Evolutionary conservation across 768 basidiomycete species (phyloP).

Genomic region (Kondoa malvinella): DNA sequence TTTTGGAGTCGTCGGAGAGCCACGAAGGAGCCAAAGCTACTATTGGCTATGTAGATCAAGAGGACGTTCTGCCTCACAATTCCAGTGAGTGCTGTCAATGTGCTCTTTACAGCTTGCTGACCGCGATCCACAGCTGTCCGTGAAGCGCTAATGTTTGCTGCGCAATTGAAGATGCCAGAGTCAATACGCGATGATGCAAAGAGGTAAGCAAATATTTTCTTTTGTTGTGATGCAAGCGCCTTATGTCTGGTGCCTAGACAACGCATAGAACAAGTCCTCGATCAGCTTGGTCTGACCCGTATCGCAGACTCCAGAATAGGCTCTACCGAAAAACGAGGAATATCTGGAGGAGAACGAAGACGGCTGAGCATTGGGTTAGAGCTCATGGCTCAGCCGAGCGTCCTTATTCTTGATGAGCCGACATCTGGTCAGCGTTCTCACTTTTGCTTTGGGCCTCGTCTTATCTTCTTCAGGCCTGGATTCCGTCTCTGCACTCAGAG

Average conservation of each 20-base stretch:
- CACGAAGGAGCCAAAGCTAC: conserved; percentile 34
- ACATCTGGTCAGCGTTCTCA: conserved; percentile 27
- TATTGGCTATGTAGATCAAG: conserved; percentile 61
- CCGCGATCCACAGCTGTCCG: conserved; percentile 46
- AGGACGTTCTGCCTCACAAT: conserved; percentile 23
- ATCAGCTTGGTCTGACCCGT: conserved; percentile 56
- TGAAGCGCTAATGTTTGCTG: conserved; percentile 70
- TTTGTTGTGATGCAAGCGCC: neutral
- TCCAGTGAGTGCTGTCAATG: conserved; percentile 6
- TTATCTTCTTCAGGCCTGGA: conserved; percentile 52
- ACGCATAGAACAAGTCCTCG: conserved; percentile 47
- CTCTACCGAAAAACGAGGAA: conserved; percentile 56
- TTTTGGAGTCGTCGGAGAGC: neutral
- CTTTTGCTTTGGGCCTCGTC: neutral
- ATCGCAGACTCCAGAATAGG: conserved; percentile 59
- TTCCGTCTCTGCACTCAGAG: conserved; percentile 65
- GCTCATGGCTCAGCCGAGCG: conserved; percentile 64
- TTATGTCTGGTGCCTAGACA: conserved; percentile 6
- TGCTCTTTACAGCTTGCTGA: neutral
- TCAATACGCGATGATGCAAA: conserved; percentile 29
- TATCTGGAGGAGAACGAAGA: conserved; percentile 81
- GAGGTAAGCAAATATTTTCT: conserved; percentile 9
- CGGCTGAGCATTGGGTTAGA: conserved; percentile 80
- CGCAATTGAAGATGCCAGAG: conserved; percentile 58
- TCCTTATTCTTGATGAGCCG: conserved; percentile 76